phyloP scores from a whole-genome alignment of 176 grass and related monocot genomes.

The barley (Hordeum vulgare) region DNA sequence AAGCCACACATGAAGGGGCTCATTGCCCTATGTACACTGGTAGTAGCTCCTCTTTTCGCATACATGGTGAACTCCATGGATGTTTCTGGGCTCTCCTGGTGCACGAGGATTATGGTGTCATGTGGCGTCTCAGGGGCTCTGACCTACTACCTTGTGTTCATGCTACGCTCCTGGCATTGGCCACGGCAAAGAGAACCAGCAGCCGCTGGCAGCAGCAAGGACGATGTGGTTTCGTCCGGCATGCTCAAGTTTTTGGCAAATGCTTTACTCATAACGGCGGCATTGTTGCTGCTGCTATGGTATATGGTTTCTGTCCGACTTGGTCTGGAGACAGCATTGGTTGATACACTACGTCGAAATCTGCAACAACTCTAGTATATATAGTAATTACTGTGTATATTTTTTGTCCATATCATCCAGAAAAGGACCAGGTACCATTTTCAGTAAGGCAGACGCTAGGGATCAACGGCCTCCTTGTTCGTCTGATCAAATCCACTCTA shows the following conservation, averaged over 20 bases:
- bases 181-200: not conserved
- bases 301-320: not conserved
- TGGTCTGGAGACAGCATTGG: not conserved
- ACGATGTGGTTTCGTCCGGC: not conserved
- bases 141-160: not conserved
- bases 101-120: not conserved
- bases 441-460: too few relatives aligned
- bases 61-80: not conserved
- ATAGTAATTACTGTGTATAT: too few relatives aligned
- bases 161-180: constrained; percentile 1
- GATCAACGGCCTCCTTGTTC: too few relatives aligned
- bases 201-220: not conserved
- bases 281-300: not conserved
- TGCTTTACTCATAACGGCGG: not conserved
- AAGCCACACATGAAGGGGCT: not conserved
- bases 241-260: not conserved
- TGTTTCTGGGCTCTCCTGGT: not conserved
- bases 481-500: too few relatives aligned
- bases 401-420: too few relatives aligned
- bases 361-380: not conserved
- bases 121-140: constrained; percentile 6
- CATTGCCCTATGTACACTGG: not conserved
- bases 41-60: not conserved
- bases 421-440: too few relatives aligned
- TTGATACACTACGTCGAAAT: too few relatives aligned